Base-by-base conservation (phyloP, 2,329 filamentous ascomycete genomes). In the Penicillium sp. region DNA sequence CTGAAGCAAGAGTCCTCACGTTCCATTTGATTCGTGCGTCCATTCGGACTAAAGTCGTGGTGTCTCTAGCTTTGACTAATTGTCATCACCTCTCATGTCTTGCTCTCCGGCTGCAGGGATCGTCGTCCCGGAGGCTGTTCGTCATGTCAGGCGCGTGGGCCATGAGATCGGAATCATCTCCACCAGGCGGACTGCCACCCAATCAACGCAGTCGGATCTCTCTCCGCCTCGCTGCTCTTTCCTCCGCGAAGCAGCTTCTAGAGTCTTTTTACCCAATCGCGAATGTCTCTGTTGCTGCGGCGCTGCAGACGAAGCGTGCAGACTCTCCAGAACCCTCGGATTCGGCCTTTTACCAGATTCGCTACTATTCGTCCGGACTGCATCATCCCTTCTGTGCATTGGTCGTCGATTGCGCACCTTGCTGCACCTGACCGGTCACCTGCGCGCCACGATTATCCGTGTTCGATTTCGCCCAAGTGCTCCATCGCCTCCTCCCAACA, bases 221-320 rank as follows among this genome's bases (percentile, higher is more conserved):
- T 32, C 29, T 32, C 29, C 29, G 29, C 29, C 36, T 38, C 12
- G 18, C n/a, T 9, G 6, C 35, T 24, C 28, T 52, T 50, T 52
- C 52, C 48, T 49, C 44, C 47, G 46, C 40, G 48, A 51, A 47
- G 55, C 52, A 46, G 51, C 50, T 39, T 50, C 44, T 42, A 29
- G 11, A 32, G 29, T 32, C 11, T 8, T 32, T 32, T 32, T 32
- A 11, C 11, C 29, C 34, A 33, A 39, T 11, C 46, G 63, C 66
- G 65, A 61, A 69, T 69, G 67, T 67, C 63, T 65, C 58, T 60
- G 60, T 53, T 61, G 40, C 50, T 45, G 34, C 12, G 37, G 34
- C 43, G 43, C 43, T 45, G 43, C 18, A 38, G 34, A 45, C 34
- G 32, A 45, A 45, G 43, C 43, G 43, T 39, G 24, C 43, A 32